Evolutionary conservation across 2,329 filamentous ascomycete species (phyloP).

Genomic region (Dothistroma pini): DNA sequence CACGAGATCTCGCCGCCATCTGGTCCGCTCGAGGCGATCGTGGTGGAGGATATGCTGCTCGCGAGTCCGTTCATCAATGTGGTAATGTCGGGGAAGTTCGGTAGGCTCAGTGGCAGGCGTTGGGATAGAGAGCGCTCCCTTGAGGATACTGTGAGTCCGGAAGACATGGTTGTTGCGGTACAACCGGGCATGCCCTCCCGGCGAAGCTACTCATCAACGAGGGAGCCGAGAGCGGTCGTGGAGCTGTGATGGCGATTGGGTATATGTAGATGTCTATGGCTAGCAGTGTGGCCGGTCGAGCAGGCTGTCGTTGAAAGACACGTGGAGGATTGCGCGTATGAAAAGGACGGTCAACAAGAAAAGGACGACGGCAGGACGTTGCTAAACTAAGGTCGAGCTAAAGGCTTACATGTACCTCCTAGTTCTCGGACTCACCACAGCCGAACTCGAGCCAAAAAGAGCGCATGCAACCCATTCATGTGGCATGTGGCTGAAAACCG

Average conservation of each 20-base stretch:
- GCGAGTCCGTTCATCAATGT: conserved; percentile 23
- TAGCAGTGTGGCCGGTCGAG: not conserved
- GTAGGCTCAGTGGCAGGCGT: conserved; percentile 16
- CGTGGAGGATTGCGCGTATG: not conserved
- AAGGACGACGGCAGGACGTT: not conserved
- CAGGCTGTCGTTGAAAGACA: not conserved
- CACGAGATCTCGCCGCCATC: conserved; percentile 37
- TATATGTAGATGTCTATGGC: not conserved
- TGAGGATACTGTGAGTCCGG: conserved; percentile 16
- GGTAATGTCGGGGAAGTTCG: conserved; percentile 21
- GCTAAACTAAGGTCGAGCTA: not conserved
- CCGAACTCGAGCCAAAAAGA: not conserved
- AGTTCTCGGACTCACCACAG: not conserved
- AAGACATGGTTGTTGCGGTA: conserved; percentile 6
- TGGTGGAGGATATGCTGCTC: conserved; percentile 14
- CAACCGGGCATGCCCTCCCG: conserved; percentile 1
- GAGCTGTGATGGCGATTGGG: not conserved
- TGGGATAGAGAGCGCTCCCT: conserved; percentile 22
- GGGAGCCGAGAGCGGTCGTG: not conserved
- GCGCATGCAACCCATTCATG: not conserved
- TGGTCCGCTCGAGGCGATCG: conserved; percentile 11
- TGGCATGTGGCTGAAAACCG: not conserved
- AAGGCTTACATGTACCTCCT: too few species aligned
- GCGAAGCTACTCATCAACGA: not conserved
- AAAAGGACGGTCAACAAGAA: not conserved